Percentiles rank a stretch among this genome's conserved stretches.
These are phyloP conservation scores for Gracilaria vermiculophylla DNA, from an alignment of 23 red algal species.

Conservation along the genomic window DNA sequence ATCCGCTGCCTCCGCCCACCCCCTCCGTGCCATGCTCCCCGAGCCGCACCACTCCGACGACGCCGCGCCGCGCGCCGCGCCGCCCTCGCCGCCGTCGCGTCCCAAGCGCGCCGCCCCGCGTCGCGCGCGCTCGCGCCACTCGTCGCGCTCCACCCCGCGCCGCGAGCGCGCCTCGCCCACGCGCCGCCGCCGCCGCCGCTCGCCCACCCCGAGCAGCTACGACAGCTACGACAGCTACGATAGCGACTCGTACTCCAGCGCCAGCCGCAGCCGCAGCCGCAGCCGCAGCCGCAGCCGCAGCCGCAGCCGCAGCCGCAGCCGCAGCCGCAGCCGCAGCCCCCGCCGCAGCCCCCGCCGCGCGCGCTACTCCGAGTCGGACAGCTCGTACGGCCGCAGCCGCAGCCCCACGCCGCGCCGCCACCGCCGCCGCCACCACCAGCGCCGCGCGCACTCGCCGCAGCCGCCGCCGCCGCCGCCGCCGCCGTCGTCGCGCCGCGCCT, in stretches of 20 bases:
- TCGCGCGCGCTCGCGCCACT: not conserved
- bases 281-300: not conserved
- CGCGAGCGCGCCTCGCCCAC: slow-evolving; percentile 11
- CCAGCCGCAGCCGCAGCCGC: not conserved
- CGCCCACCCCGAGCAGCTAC: slow-evolving; percentile 19
- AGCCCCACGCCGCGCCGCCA: not conserved
- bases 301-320: not conserved
- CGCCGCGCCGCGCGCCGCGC: not conserved
- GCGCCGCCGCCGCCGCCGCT: not conserved
- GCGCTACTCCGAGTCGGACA: not conserved
- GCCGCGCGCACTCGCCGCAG: not conserved
- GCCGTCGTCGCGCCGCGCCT: not conserved
- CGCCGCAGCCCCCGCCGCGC: not conserved
- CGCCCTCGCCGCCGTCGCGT: not conserved
- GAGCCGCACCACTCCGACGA: not conserved
- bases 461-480: not conserved
- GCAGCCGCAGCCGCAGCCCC: not conserved
- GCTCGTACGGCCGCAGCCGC: not conserved
- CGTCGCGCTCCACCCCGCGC: slow-evolving; percentile 3
- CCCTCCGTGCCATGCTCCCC: not conserved
- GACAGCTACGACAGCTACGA: slow-evolving; percentile 21
- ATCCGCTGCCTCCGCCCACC: not conserved
- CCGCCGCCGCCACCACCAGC: not conserved
- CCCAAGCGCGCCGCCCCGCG: not conserved
- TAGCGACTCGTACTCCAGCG: not conserved